Evolutionary conservation across 1,284 basidiomycete species (phyloP), one percentile per base, ranked within the genome.

Genomic region (Entoloma clypeatum): DNA sequence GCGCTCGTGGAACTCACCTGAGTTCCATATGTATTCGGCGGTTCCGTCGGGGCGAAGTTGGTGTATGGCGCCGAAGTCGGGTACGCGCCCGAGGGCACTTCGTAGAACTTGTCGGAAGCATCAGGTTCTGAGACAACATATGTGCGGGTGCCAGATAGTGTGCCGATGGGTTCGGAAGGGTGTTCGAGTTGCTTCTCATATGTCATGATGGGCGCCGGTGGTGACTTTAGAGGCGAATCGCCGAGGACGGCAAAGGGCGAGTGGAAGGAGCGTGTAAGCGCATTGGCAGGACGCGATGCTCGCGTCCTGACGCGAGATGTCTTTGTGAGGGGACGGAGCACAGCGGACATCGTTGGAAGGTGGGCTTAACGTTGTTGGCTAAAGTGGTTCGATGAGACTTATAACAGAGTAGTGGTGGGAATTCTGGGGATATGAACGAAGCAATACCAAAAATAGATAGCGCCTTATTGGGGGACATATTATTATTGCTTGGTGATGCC

Each of bases 111-210:
- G 43, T 76, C 56, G 39, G 74, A 64, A 26, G 72, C 68, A 57
- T 81, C 79, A 22, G 81, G 81, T 50, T 80, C 69, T 29, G 79
- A 81, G 49, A 82, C 81, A 49, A 84, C 77, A 54, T 84, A 80
- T 42, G 74, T 78, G 47, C 72, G 74, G 22, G 68, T 62, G 31
- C 75, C 72, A 18, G 63, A 55, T 25, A 61, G 57, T 11, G 69
- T 62, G n/a, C 60, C 14, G 39, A 65, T 55, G 1, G 75, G 71
- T 48, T 81, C 77, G 19, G 71, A 56, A 21, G 68, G 66, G 53
- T 61, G 58, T 48, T 80, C 76, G 48, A 63, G 54, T 53, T 79
- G 72, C 54, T 81, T 80, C 57, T 79, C 76, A 60, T 80, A 78
- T 11, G n/a, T n/a, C n/a, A 67, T 48, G 21, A 59, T 49, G 24